Base-by-base conservation (phyloP, 2,329 filamentous ascomycete species). In the Gaeumannomyces sp. region DNA sequence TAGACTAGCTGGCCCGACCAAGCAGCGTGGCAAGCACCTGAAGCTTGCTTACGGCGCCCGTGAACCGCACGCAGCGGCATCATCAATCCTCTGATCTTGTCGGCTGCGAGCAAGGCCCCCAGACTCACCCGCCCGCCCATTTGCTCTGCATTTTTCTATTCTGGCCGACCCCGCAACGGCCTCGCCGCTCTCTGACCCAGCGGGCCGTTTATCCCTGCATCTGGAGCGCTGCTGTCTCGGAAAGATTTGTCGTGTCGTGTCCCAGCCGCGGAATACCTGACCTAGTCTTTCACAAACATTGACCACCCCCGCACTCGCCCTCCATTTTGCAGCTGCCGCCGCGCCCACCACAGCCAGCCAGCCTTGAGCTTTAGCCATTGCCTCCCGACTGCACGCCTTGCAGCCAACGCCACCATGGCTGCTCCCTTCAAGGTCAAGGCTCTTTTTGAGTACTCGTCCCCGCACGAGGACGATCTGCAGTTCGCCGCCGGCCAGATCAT, bases 361-460 rank as follows among this genome's bases (percentile, higher is more conserved):
- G 45, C 45, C 45, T 22, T 53, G 45, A 53, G 22, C 22, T 53
- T 53, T 53, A 53, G 45, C 45, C 19, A 53, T 53, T 53, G 45
- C 8, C n/a, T n/a, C 22, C 45, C 45, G 45, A 53, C 45, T 53
- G 45, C 45, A 53, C 31, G 31, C 59, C 28, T 33, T 60, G 28
- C 28, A 60, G 22, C 57, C 62, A 22, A 61, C 64, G 56, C 53
- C 72, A 71, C 68, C 75, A 93, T 93, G 90, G 81, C 89, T 76
- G 82, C 83, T 71, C 87, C 88, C 67, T 97, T 97, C 83, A 96
- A 92, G 80, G 95, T 99, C 81, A 96, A 93, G 84, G 92, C 95
- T 71, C 80, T 98, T 74, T 99, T 90, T 81, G 94, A 98, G 76
- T 99, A 99, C 81, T 82, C 85, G 75, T 98, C 95, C 70, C 85